Conservation (phyloP, 768 basidiomycete species). For the Pleurotus tuber-regium region DNA sequence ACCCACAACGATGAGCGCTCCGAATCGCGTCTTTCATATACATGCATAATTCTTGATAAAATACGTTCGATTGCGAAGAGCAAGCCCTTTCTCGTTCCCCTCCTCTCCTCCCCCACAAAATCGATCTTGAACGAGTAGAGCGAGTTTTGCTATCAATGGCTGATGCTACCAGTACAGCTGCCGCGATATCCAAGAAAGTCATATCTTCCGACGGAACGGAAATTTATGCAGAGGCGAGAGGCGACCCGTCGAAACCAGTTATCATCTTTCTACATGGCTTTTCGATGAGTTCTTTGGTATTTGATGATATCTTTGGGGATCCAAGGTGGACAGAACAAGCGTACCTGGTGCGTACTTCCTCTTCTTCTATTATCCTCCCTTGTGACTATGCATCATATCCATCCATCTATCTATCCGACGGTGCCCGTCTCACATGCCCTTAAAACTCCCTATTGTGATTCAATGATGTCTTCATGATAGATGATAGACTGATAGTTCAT, state of each 20-base stretch:
- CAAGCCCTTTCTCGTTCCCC: no score
- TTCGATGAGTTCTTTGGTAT: constrained; percentile 24
- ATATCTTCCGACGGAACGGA: constrained; percentile 31
- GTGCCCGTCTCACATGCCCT: background rate
- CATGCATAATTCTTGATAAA: no score
- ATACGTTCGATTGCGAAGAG: no score
- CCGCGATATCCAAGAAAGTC: constrained; percentile 1
- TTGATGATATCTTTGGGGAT: constrained; percentile 32
- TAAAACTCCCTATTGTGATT: background rate
- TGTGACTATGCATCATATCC: background rate
- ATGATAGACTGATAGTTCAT: background rate
- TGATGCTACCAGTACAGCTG: background rate
- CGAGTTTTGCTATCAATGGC: no score
- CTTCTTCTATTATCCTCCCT: background rate
- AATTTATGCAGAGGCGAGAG: constrained; percentile 33
- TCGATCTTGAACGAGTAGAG: no score
- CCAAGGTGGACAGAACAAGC: constrained; percentile 20
- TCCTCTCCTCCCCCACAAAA: no score
- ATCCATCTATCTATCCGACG: background rate
- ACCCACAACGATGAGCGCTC: no score
- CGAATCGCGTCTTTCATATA: no score
- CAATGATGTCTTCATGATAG: no score
- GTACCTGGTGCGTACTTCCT: constrained; percentile 16
- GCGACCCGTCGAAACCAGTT: constrained; percentile 27
- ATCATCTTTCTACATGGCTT: constrained; percentile 37